These are phyloP conservation scores for Vitis hybrid DNA, from an alignment of 177 flowering plant genomes.

Conservation along the genomic window DNA sequence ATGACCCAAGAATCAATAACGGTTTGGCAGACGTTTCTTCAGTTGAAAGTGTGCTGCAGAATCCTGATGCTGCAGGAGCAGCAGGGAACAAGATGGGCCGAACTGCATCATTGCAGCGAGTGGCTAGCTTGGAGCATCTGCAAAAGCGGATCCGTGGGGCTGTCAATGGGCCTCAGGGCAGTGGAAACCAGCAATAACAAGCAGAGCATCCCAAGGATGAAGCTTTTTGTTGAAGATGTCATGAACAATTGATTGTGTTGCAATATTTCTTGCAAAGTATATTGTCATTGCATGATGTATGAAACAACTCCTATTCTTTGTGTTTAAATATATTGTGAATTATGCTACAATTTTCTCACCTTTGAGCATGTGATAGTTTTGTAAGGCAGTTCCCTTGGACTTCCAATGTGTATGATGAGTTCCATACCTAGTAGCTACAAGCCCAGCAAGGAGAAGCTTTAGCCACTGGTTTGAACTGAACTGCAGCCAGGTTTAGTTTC, in stretches of 20 bases:
- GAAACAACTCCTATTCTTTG: constrained; percentile 13
- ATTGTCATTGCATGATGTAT: no score
- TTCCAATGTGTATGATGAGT: no score
- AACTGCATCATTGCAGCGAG: constrained; percentile 78
- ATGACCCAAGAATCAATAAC: constrained; percentile 37
- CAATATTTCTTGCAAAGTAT: no score
- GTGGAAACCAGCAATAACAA: constrained; percentile 23
- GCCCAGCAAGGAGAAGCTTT: background rate
- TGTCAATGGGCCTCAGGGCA: constrained; percentile 26
- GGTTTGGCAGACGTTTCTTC: constrained; percentile 39
- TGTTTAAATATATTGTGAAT: background rate
- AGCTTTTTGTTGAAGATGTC: no score
- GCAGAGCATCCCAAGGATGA: constrained; percentile 5
- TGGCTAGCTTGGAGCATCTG: constrained; percentile 91
- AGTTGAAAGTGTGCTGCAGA: constrained; percentile 36
- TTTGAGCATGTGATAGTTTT: background rate
- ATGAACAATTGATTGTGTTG: no score
- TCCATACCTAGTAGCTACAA: no score
- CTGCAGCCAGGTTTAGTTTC: constrained; percentile 23
- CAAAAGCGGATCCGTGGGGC: constrained; percentile 81
- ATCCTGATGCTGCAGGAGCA: constrained; percentile 14
- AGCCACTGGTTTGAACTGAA: constrained; percentile 8
- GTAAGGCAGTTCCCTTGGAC: no score
- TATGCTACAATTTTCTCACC: background rate
- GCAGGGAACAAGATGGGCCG: constrained; percentile 53